Base-by-base conservation (phyloP, 106 monocot genomes). In the Dendrobium huoshanense region DNA sequence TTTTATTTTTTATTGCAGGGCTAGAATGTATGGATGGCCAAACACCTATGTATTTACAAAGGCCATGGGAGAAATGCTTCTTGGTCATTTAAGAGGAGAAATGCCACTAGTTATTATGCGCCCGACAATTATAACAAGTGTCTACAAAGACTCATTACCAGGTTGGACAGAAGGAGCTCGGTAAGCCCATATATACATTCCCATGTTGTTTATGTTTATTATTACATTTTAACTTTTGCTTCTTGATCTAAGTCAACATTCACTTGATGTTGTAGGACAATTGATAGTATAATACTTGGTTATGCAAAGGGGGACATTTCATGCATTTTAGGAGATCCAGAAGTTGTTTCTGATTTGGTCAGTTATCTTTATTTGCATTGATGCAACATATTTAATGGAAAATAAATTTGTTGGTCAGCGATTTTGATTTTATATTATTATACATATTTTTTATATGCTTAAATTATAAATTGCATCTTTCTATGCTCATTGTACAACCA, bases 11-110 rank as follows among this genome's bases (percentile, higher is more conserved):
- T 3, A 2, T 37, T 37, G 37, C 3, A 37, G 37, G 37, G 89
- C 94, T 18, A 88, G 79, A 67, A 25, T 43, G 77, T 89, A 80
- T 82, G 94, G 94, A 2, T 94, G 94, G 94, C 91, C 94, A 73
- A 94, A 94, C 51, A 94, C 94, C 17, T 94, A 94, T 73, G 94
- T 94, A 7, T 91, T 91, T 76, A 91, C 94, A 64, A 94, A 94
- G 82, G 89, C 94, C 47, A 82, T 94, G 88, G 94, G 86, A 74
- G 94, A 94, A 84, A 94, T 92, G 94, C 18, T 91, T 42, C 85
- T 94, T 49, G 88, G 88, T 31, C 79, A 88, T 64, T 37, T 75
- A 85, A 84, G 91, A 80, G 89, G 81, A 72, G 80, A 85, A 25
- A 9, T 85, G 20, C 88, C 91, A 2, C 85, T 94, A 18, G 91